Evolutionary conservation across 83 land plant species (phyloP).

Genomic region (Thuja plicata): DNA sequence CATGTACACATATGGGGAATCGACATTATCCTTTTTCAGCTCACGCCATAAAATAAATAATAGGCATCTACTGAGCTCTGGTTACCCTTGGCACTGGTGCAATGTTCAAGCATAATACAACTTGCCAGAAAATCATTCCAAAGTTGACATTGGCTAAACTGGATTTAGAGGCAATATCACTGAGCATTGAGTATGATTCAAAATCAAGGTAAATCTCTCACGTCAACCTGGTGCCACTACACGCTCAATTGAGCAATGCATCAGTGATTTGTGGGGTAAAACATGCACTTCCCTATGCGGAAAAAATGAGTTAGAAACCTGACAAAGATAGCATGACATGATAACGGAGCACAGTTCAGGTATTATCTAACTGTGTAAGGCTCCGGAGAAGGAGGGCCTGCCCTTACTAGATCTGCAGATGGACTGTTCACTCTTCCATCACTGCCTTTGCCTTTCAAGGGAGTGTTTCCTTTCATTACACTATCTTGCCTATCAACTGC

Average conservation of each 20-base stretch:
- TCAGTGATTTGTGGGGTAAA: background rate
- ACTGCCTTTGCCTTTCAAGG: background rate
- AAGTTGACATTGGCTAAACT: conserved; percentile 9
- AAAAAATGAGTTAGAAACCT: background rate
- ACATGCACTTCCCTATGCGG: background rate
- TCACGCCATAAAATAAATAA: conserved; percentile 5
- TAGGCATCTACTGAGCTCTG: conserved; percentile 11
- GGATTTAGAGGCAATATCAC: background rate
- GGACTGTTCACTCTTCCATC: conserved; percentile 7
- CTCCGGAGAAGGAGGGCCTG: conserved; percentile 12
- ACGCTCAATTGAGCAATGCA: background rate
- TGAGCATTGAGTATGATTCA: background rate
- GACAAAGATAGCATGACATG: background rate
- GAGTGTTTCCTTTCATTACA: conserved; percentile 1
- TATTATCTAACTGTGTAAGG: conserved; percentile 9
- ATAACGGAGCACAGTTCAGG: background rate
- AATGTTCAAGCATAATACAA: conserved; percentile 8
- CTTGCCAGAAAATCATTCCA: conserved; percentile 7
- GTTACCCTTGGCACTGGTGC: background rate
- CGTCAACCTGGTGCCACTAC: background rate
- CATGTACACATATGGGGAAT: conserved; percentile 9
- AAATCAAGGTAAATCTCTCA: conserved; percentile 2
- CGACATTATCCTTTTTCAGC: background rate
- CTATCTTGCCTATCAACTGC: background rate
- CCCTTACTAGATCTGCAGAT: conserved; percentile 3